Evolutionary conservation across 2,329 filamentous ascomycete genomes (phyloP).

Genomic region (Curvularia verruculosa): DNA sequence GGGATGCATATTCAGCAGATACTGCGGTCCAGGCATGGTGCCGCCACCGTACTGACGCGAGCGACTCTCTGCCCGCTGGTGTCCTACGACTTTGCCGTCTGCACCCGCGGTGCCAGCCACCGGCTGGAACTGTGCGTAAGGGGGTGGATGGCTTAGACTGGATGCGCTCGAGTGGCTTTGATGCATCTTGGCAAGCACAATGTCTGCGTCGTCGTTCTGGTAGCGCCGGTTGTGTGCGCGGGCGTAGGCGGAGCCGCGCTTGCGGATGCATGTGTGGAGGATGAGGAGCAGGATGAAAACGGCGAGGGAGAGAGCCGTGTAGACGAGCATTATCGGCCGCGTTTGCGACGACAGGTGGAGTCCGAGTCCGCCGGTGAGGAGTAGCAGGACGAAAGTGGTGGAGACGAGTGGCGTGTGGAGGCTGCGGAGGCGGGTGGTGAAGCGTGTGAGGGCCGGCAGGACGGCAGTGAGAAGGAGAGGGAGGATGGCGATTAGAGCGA

Average conservation of each 20-base stretch:
- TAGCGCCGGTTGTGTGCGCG: conserved; percentile 20
- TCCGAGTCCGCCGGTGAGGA: conserved; percentile 44
- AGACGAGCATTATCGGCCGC: conserved; percentile 34
- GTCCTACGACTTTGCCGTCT: conserved; percentile 7
- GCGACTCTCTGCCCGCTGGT: conserved; percentile 7
- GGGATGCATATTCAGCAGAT: conserved; percentile 48
- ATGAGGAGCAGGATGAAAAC: conserved; percentile 30
- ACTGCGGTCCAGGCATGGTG: conserved; percentile 46
- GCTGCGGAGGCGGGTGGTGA: conserved; percentile 48
- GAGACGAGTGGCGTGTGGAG: conserved; percentile 53
- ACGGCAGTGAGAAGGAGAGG: conserved; percentile 35
- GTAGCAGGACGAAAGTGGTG: conserved; percentile 32
- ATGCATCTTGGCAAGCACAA: conserved; percentile 30
- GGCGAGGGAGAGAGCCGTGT: conserved; percentile 35
- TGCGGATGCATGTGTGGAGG: conserved; percentile 34
- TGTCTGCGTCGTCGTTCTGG: conserved; percentile 15
- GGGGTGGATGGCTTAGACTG: conserved; percentile 13
- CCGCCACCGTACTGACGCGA: conserved; percentile 35
- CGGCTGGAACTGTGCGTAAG: conserved; percentile 11
- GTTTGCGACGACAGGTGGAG: conserved; percentile 35
- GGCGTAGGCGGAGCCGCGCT: conserved; percentile 35
- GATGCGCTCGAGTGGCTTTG: conserved; percentile 13
- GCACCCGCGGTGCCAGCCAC: conserved; percentile 5
- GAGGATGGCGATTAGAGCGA: conserved; percentile 58
- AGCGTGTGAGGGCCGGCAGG: conserved; percentile 39